phyloP scores from a whole-genome alignment of 2,329 filamentous ascomycete genomes.

The Clonostachys byssicola region DNA sequence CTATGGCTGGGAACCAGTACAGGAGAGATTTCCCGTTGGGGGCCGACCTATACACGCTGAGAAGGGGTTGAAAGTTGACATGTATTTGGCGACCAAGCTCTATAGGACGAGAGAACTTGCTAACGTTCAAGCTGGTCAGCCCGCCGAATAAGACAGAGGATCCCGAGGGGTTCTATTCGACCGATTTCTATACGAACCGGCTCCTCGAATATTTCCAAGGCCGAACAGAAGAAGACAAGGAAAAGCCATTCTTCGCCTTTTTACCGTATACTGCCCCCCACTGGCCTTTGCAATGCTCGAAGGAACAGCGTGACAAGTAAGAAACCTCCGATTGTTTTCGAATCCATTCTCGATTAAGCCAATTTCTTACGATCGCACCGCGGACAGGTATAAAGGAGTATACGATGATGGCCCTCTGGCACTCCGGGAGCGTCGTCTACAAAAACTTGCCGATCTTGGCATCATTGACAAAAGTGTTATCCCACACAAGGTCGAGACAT shows the following conservation, averaged over 20 bases:
- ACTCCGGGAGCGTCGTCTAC: constrained; percentile 46
- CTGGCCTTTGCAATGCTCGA: constrained; percentile 58
- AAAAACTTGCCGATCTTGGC: constrained; percentile 51
- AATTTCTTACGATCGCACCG: too few species aligned
- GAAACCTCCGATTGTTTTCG: too few species aligned
- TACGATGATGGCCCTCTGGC: constrained; percentile 59
- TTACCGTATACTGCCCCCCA: constrained; percentile 59
- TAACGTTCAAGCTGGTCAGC: too few species aligned
- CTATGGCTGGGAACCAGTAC: constrained; percentile 16
- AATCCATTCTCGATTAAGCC: too few species aligned
- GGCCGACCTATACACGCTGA: neutral
- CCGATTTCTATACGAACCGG: constrained; percentile 45
- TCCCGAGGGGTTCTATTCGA: constrained; percentile 48
- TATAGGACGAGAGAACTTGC: too few species aligned
- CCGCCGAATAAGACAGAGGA: constrained; percentile 25
- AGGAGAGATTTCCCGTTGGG: constrained; percentile 1
- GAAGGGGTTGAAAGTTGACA: neutral
- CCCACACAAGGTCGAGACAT: constrained; percentile 40
- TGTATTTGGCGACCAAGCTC: constrained; percentile 22
- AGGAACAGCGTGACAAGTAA: constrained; percentile 47
- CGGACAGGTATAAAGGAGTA: constrained; percentile 41
- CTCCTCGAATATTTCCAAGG: constrained; percentile 46
- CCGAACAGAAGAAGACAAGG: constrained; percentile 31
- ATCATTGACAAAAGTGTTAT: constrained; percentile 46
- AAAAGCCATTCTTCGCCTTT: constrained; percentile 52